Evolutionary conservation across 495 filamentous ascomycete genomes (phyloP).

Genomic region (Sphaerosporella brunnea): DNA sequence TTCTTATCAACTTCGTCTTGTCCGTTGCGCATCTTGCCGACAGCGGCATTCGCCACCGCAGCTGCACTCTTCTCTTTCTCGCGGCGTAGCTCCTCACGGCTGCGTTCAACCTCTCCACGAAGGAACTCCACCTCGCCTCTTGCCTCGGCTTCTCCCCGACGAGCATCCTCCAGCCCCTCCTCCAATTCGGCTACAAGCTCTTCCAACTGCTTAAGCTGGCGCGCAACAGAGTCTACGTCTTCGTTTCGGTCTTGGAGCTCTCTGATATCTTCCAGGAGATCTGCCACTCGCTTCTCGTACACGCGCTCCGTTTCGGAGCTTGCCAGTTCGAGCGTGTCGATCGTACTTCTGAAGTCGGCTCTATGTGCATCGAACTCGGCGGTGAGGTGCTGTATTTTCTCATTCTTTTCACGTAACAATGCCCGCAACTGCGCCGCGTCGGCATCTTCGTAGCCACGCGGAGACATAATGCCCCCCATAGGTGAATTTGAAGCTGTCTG

Average conservation of each 20-base stretch:
- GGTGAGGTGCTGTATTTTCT: conserved; percentile 81
- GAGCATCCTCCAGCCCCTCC: conserved; percentile 87
- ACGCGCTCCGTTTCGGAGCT: conserved; percentile 95
- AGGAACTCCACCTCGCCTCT: conserved; percentile 92
- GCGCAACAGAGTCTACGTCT: conserved; percentile 78
- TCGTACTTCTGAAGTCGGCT: conserved; percentile 89
- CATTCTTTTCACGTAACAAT: conserved; percentile 82
- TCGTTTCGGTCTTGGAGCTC: conserved; percentile 65
- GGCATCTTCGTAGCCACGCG: conserved; percentile 45
- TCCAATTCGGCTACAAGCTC: conserved; percentile 92
- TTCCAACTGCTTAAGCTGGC: conserved; percentile 84
- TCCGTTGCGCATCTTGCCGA: conserved; percentile 33
- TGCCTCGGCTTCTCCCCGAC: conserved; percentile 92
- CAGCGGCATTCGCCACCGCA: conserved; percentile 36
- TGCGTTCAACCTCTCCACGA: conserved; percentile 84
- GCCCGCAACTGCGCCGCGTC: conserved; percentile 62
- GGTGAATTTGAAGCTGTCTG: conserved; percentile 29
- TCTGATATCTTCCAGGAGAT: conserved; percentile 68
- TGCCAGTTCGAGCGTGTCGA: conserved; percentile 90
- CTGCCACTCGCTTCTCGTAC: conserved; percentile 80
- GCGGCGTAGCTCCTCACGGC: conserved; percentile 70
- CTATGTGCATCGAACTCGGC: conserved; percentile 89
- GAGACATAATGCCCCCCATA: conserved; percentile 23
- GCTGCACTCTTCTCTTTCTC: conserved; percentile 78
- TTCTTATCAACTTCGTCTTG: conserved; percentile 77